These are phyloP conservation scores for Thozetella sp. DNA, from an alignment of 495 filamentous ascomycete genomes.

Conservation along the genomic window DNA sequence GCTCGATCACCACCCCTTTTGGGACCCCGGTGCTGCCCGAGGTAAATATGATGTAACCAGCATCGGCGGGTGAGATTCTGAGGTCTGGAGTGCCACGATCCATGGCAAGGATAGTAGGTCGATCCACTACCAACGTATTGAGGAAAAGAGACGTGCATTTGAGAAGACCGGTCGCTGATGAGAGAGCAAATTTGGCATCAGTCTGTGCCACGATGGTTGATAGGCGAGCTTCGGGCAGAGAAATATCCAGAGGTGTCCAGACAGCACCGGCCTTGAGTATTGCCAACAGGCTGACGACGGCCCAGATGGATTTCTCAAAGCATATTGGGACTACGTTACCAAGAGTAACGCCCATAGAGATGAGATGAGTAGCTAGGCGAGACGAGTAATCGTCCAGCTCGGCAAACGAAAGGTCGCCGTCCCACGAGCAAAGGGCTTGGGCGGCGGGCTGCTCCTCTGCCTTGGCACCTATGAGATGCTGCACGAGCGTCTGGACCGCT, in stretches of 20 bases:
- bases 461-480: background rate
- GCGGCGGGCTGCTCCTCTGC: slow-evolving; percentile 4
- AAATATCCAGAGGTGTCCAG: slow-evolving; percentile 20
- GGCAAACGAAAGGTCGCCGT: slow-evolving; percentile 45
- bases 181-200: background rate
- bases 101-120: background rate
- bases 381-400: slow-evolving; percentile 38
- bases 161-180: background rate
- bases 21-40: slow-evolving; percentile 9
- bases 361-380: slow-evolving; percentile 32
- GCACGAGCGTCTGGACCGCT: background rate
- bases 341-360: slow-evolving; percentile 38
- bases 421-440: slow-evolving; percentile 46
- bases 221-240: slow-evolving; percentile 18
- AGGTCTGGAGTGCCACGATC: background rate
- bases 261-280: slow-evolving; percentile 36
- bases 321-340: slow-evolving; percentile 53
- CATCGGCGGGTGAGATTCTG: slow-evolving; percentile 1
- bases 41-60: slow-evolving; percentile 50
- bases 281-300: slow-evolving; percentile 35
- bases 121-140: background rate
- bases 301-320: slow-evolving; percentile 53
- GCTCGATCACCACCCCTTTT: slow-evolving; percentile 46
- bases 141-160: background rate
- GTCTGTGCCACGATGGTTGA: background rate